phyloP scores from a whole-genome alignment of 1,284 basidiomycete species.

The Microbotryum saponariae region DNA sequence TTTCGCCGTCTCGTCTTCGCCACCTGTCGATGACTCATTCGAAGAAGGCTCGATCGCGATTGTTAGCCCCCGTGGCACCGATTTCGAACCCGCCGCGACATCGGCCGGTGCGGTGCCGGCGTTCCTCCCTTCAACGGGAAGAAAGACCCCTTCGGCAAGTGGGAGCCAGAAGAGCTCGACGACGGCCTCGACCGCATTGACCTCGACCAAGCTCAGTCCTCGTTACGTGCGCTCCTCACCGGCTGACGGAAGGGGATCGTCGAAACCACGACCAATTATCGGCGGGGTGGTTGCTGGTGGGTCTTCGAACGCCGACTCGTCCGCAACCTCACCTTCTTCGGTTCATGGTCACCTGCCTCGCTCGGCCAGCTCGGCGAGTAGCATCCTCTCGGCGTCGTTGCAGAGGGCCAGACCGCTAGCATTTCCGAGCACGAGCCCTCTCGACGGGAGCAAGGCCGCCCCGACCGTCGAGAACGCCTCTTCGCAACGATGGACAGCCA shows the following conservation, averaged over 20 bases:
- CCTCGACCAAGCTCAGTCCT: constrained; percentile 2
- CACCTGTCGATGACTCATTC: background rate
- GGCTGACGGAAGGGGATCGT: background rate
- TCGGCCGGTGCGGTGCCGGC: constrained; percentile 13
- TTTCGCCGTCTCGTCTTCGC: constrained; percentile 10
- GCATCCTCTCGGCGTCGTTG: constrained; percentile 22
- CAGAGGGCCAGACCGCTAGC: background rate
- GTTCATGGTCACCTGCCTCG: constrained; percentile 3
- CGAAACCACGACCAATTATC: background rate
- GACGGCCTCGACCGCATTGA: background rate
- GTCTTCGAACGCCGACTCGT: background rate
- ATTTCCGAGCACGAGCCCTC: no score
- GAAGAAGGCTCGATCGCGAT: background rate
- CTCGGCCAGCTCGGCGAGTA: constrained; percentile 17
- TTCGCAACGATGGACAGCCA: no score
- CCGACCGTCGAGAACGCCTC: no score
- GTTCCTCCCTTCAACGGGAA: constrained; percentile 19
- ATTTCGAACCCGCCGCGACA: constrained; percentile 18
- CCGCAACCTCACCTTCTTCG: no score
- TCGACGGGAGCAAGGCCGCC: no score
- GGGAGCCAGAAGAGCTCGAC: background rate
- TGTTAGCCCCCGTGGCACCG: constrained; percentile 7
- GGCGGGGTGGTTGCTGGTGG: background rate
- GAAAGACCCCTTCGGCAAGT: constrained; percentile 2
- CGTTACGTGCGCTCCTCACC: constrained; percentile 14